These are phyloP conservation scores for Neofusicoccum umdonicola DNA, from an alignment of 2,329 filamentous ascomycete species.

Conservation along the genomic window DNA sequence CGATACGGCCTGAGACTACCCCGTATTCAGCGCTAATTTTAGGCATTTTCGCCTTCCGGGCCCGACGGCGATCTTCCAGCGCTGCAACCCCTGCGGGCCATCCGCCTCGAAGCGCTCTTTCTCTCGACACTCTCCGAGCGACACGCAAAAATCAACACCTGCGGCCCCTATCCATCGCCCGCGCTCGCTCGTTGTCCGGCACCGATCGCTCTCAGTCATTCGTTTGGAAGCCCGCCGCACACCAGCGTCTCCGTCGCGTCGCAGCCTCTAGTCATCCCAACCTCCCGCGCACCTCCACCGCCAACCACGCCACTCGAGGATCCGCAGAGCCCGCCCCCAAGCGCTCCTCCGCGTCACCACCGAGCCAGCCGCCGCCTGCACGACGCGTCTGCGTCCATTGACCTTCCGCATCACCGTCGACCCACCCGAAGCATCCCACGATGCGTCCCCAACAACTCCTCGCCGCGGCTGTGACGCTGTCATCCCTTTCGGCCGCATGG, in stretches of 20 bases:
- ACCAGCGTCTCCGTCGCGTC: background rate
- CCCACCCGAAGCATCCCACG: conserved; percentile 3
- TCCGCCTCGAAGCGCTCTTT: conserved; percentile 2
- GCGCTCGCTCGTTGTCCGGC: conserved; percentile 1
- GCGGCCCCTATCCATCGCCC: conserved; percentile 1
- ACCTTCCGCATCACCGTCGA: background rate
- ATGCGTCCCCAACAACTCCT: conserved; percentile 41
- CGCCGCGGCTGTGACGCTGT: conserved; percentile 37
- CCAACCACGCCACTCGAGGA: background rate
- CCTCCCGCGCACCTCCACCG: conserved; percentile 3
- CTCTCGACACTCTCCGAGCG: background rate
- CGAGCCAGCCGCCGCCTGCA: background rate
- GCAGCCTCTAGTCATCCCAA: background rate
- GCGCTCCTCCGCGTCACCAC: background rate
- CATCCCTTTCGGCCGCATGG: conserved; percentile 35
- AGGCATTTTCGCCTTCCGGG: conserved; percentile 15
- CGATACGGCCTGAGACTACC: conserved; percentile 11
- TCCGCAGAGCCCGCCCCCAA: conserved; percentile 2
- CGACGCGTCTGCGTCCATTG: conserved; percentile 10
- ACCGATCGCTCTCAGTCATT: conserved; percentile 13
- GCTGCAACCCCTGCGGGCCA: conserved; percentile 13
- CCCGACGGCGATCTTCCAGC: conserved; percentile 12
- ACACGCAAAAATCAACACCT: background rate
- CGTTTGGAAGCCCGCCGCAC: conserved; percentile 5
- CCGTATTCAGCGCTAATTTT: conserved; percentile 13